Evolutionary conservation across 169 alveolate genomes (phyloP), one percentile per base, ranked within the genome.

Genomic region (Blepharisma undulans): DNA sequence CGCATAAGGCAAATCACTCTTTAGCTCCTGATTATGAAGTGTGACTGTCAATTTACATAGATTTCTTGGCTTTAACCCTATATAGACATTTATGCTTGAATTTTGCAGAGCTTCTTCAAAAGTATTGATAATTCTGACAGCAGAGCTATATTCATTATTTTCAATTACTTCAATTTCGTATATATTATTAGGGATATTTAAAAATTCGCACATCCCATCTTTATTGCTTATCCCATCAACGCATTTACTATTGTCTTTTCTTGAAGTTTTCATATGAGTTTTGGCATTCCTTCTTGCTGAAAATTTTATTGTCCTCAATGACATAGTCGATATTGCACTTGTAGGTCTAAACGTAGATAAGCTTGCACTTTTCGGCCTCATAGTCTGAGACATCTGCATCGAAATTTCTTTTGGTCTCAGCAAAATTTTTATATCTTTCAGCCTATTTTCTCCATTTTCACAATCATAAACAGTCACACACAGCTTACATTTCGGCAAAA

Each of bases 141-240:
- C 84, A 19, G 72, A 25, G n/a, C 27, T 60, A 32, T 29, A 86
- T 21, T 86, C 91, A 25, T 59, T 86, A 30, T 72, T 32, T 76
- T 76, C 92, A 32, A 34, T 36, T 7, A 88, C 92, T 30, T 72
- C 85, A 34, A 88, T 88, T 88, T 88, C 85, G 59, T 88, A 88
- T n/a, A 34, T 33, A 76, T 88, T 34, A 16, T 29, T n/a, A 76
- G 87, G 87, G 59, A 88, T 25, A 72, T n/a, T 25, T 18, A 21
- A 27, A 34, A 88, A 88, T 25, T 30, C 29, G 12, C 80, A 29
- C 16, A 25, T 32, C 48, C 92, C 92, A 18, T 72, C 87, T 33
- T 25, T 84, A 60, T 84, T 76, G 18, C 77, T 84, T 36, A 30
- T 60, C 16, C 14, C 61, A 22, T 79, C 87, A 79, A 48, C 14